Conservation (phyloP, 2,329 filamentous ascomycete species). For the Fusarium zealandicum region DNA sequence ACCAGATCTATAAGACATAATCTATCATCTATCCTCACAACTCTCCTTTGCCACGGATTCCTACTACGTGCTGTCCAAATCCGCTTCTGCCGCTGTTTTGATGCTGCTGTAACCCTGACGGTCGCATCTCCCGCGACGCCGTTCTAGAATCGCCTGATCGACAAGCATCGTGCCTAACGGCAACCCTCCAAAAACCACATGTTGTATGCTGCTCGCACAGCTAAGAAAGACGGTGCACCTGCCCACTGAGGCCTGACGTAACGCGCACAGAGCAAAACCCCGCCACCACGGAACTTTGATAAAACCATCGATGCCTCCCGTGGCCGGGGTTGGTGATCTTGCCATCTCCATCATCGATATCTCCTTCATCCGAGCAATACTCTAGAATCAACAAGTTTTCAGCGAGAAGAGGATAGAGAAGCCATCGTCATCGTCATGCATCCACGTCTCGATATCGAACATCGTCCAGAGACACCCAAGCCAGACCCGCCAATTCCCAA, state of each 20-base stretch:
- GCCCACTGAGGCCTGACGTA: constrained; percentile 28
- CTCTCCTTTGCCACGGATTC: not conserved
- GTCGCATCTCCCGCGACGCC: constrained; percentile 15
- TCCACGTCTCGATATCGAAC: constrained; percentile 14
- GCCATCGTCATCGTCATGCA: constrained; percentile 12
- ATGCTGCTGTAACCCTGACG: constrained; percentile 21
- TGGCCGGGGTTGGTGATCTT: not conserved
- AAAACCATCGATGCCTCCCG: constrained; percentile 6
- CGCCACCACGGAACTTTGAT: constrained; percentile 21
- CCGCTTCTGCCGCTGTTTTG: not conserved
- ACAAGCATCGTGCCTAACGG: constrained; percentile 11
- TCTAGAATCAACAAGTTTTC: not conserved
- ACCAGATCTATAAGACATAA: constrained; percentile 15
- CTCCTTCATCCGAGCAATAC: not conserved
- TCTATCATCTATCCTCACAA: constrained; percentile 20
- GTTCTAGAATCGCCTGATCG: constrained; percentile 32
- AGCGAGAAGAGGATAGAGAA: not conserved
- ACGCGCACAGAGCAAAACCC: constrained; percentile 12
- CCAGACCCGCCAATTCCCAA: constrained; percentile 42
- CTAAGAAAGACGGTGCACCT: constrained; percentile 2
- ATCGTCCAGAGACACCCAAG: constrained; percentile 46
- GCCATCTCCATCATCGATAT: constrained; percentile 2
- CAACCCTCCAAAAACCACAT: constrained; percentile 19
- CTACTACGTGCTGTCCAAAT: not conserved
- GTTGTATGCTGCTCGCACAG: constrained; percentile 4